Evolutionary conservation across 2,329 filamentous ascomycete species (phyloP).

Genomic region (Pezicula neosporulosa): DNA sequence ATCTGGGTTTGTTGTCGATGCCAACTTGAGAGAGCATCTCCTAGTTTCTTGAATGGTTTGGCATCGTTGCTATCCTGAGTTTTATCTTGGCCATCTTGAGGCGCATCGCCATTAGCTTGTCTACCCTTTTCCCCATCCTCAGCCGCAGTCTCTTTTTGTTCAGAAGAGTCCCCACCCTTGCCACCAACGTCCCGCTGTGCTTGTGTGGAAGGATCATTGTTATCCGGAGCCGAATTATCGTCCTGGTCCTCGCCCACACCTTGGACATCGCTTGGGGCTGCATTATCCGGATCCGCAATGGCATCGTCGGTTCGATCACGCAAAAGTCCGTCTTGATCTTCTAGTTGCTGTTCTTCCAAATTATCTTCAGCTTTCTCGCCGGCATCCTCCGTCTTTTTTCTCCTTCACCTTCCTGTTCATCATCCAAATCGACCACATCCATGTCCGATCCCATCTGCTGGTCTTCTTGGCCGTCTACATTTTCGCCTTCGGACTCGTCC

Average conservation of each 20-base stretch:
- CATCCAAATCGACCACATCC: conserved; percentile 27
- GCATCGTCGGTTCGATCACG: conserved; percentile 41
- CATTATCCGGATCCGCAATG: conserved; percentile 56
- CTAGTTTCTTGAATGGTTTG: conserved; percentile 89
- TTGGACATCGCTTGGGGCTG: conserved; percentile 59
- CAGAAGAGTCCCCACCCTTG: conserved; percentile 60
- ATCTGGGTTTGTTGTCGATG: conserved; percentile 87
- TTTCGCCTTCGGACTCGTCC: conserved; percentile 37
- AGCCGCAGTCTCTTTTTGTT: conserved; percentile 60
- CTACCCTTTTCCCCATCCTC: conserved; percentile 55
- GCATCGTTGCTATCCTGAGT: conserved; percentile 40
- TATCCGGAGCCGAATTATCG: conserved; percentile 58
- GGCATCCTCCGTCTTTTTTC: conserved; percentile 49
- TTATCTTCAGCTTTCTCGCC: conserved; percentile 44
- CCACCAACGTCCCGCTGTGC: conserved; percentile 65
- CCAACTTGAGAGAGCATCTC: conserved; percentile 89
- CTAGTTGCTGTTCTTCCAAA: conserved; percentile 48
- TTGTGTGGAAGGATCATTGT: conserved; percentile 57
- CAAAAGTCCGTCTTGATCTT: conserved; percentile 39
- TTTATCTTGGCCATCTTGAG: conserved; percentile 28
- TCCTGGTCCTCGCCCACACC: conserved; percentile 64
- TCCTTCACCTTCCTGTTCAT: conserved; percentile 23
- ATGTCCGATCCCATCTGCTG: conserved; percentile 30
- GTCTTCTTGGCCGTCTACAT: conserved; percentile 35
- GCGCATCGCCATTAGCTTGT: conserved; percentile 38